These are phyloP conservation scores for Kwoniella dejecticola DNA, from an alignment of 768 basidiomycete genomes.

Conservation along the genomic window DNA sequence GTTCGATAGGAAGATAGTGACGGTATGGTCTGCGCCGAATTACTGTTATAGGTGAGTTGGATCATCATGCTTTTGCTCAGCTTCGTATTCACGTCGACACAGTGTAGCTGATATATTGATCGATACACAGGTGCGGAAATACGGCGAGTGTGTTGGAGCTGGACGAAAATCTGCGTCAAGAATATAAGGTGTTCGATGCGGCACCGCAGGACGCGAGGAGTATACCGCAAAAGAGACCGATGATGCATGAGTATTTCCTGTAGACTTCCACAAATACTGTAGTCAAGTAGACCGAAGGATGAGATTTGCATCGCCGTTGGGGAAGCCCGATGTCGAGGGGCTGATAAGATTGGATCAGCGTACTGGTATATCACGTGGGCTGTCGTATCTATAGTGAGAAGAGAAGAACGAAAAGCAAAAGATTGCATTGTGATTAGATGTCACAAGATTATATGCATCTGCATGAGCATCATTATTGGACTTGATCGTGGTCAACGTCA, in stretches of 20 bases:
- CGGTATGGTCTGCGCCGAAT: conserved; percentile 97
- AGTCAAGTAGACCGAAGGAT: too few species aligned
- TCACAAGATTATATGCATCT: background rate
- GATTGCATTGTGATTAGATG: background rate
- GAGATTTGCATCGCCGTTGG: too few species aligned
- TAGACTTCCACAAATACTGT: conserved; percentile 11
- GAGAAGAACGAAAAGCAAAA: too few species aligned
- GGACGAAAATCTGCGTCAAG: conserved; percentile 87
- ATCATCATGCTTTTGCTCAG: conserved; percentile 24
- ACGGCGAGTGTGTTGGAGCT: conserved; percentile 92
- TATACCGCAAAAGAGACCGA: conserved; percentile 56
- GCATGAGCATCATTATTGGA: background rate
- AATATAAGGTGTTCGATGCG: conserved; percentile 86
- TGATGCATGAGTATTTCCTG: conserved; percentile 55
- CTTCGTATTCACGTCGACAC: background rate
- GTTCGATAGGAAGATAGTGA: conserved; percentile 93
- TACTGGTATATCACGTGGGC: too few species aligned
- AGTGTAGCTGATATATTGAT: background rate
- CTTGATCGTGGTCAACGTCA: too few species aligned
- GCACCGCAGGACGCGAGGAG: conserved; percentile 63
- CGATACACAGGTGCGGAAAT: conserved; percentile 72
- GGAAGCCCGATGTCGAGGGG: too few species aligned
- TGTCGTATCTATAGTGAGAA: too few species aligned
- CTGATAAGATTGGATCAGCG: too few species aligned
- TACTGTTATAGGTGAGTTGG: conserved; percentile 87